Conservation (phyloP, 2,329 filamentous ascomycete species). For the Talaromyces albobiverticillius region DNA sequence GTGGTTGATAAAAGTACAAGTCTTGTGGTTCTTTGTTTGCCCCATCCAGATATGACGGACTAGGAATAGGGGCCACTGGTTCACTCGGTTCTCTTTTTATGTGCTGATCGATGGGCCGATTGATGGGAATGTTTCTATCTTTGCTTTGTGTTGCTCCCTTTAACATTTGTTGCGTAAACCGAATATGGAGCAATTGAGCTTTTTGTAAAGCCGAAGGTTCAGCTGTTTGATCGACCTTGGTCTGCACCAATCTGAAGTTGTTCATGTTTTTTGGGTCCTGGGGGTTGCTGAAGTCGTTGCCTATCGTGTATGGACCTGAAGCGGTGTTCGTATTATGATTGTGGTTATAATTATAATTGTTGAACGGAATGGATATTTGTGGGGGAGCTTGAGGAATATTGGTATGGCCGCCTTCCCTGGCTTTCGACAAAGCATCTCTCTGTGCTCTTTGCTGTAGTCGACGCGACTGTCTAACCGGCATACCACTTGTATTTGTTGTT, state of each 20-base stretch:
- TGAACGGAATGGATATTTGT: neutral
- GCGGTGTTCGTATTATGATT: neutral
- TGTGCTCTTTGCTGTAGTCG: neutral
- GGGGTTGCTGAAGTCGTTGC: neutral
- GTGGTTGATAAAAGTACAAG: constrained; percentile 52
- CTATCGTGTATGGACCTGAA: neutral
- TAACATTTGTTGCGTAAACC: constrained; percentile 4
- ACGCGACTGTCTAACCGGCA: neutral
- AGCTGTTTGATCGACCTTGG: neutral
- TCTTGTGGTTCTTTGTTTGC: constrained; percentile 46
- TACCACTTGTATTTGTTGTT: neutral
- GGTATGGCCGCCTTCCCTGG: neutral
- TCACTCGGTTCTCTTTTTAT: too few species aligned
- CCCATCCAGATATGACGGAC: constrained; percentile 58
- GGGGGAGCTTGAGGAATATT: neutral
- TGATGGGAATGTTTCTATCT: too few species aligned
- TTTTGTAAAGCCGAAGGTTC: neutral
- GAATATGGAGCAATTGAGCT: neutral
- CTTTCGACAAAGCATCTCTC: neutral
- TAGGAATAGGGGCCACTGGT: constrained; percentile 62
- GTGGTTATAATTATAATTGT: neutral
- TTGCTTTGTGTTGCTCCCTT: neutral
- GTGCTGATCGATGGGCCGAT: neutral
- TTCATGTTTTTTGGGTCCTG: neutral
- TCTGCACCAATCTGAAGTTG: constrained; percentile 7